phyloP scores from a whole-genome alignment of 139 green algal species.

The Ettlia oleoabundans region DNA sequence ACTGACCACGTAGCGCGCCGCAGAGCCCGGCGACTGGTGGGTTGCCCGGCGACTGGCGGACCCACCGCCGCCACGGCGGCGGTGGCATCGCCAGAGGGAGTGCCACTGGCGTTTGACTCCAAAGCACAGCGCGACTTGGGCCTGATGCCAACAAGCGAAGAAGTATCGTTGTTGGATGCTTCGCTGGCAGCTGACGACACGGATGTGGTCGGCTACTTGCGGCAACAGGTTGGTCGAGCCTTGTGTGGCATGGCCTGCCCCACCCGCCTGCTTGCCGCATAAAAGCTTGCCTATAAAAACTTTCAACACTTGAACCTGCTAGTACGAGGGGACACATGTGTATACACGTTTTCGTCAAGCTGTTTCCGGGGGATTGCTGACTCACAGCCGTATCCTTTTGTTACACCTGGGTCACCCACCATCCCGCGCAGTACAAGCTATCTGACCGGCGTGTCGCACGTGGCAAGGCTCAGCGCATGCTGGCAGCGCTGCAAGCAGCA shows the following conservation, averaged over 20 bases:
- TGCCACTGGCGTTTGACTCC: not conserved
- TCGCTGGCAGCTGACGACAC: not conserved
- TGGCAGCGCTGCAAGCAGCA: not conserved
- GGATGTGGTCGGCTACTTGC: not conserved
- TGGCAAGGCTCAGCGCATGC: not conserved
- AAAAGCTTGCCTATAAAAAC: too few species aligned
- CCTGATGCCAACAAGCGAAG: not conserved
- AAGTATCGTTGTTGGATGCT: not conserved
- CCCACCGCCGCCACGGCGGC: too few species aligned
- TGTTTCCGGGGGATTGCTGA: too few species aligned
- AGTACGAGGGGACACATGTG: too few species aligned
- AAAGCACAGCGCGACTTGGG: not conserved
- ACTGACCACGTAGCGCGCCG: too few species aligned
- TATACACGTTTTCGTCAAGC: too few species aligned
- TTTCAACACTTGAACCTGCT: too few species aligned
- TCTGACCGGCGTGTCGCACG: slow-evolving; percentile 29
- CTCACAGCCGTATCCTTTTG: too few species aligned
- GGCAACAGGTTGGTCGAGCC: not conserved
- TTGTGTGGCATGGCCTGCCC: not conserved
- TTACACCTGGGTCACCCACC: too few species aligned
- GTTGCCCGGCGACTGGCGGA: too few species aligned
- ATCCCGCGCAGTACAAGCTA: slow-evolving; percentile 9
- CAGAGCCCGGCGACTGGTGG: too few species aligned
- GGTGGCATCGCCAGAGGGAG: not conserved
- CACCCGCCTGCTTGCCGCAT: too few species aligned